Evolutionary conservation across 495 filamentous ascomycete species (phyloP), one percentile per base, ranked within the genome.

Genomic region (Penicillium lagena): DNA sequence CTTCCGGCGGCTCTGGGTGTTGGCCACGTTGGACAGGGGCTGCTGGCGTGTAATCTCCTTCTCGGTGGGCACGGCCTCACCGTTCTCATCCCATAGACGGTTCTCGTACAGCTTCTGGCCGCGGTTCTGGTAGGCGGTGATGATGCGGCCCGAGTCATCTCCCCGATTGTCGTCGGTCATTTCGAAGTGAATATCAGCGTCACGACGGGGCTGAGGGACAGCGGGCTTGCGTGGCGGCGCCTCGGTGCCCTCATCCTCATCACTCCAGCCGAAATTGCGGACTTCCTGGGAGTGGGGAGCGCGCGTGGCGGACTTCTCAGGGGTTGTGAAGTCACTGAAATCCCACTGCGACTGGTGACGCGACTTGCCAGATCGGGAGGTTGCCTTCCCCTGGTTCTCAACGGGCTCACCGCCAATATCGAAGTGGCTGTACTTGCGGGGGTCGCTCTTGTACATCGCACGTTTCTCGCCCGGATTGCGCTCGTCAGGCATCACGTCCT

Each of bases 391-490:
- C 44, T 69, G 59, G 44, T 62, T 54, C 7, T 45, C 50, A 30
- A 47, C 55, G 42, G 67, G 65, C 41, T 81, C 83, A 50, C 85
- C 83, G 32, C 75, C 82, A 59, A 96, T 81, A 43, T 94, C 85
- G 58, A 96, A 96, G 64, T 98, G 91, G 30, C 82, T 67, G 65
- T 83, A 96, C 56, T 87, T 91, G 54, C 79, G 78, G 9, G 87
- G 76, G 53, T 90, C 70, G 55, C 59, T 76, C 70, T 73, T 83
- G 68, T 75, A 75, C 56, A 37, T 37, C 9, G 39, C 22, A 52
- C 72, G 62, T 35, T 73, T 67, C 62, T 66, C 36, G 5, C 71
- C 58, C 37, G 66, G 53, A 41, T 67, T 55, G 40, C 48, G 49
- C 17, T 70, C 56, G 29, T 66, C 36, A 10, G 57, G 45, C 6